phyloP scores from a whole-genome alignment of 768 basidiomycete species.

The Pholiota microspora region DNA sequence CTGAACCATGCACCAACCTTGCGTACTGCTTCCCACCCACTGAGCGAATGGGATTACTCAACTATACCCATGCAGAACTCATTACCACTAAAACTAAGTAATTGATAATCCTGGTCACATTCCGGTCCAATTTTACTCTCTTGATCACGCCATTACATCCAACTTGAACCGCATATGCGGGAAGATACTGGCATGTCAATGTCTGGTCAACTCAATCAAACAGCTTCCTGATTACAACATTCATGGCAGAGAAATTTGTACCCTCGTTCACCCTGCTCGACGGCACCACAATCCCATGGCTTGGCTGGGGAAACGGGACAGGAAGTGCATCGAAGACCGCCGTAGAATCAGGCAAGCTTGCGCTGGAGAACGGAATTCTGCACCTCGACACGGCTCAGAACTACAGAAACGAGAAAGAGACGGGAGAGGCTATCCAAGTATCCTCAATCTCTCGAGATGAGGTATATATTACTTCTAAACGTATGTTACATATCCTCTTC shows the following conservation, averaged over 20 bases:
- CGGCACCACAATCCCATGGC: conserved; percentile 41
- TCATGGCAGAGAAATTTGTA: neutral
- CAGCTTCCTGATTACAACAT: neutral
- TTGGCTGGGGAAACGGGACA: conserved; percentile 49
- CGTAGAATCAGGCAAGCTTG: conserved; percentile 25
- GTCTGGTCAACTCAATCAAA: too few relatives aligned
- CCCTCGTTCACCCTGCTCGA: conserved; percentile 26
- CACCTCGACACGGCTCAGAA: conserved; percentile 54
- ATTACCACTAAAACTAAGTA: too few relatives aligned
- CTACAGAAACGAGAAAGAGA: conserved; percentile 43
- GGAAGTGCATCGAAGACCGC: conserved; percentile 31
- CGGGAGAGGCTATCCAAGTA: conserved; percentile 35
- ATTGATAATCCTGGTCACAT: too few relatives aligned
- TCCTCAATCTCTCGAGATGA: conserved; percentile 33
- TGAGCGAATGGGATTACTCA: too few relatives aligned
- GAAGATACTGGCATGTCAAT: too few relatives aligned
- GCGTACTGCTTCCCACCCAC: too few relatives aligned
- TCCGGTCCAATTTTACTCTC: too few relatives aligned
- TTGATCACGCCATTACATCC: too few relatives aligned
- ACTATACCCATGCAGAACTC: too few relatives aligned
- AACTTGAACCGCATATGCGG: too few relatives aligned
- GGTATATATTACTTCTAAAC: conserved; percentile 50
- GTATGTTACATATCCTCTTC: conserved; percentile 21
- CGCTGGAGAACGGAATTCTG: conserved; percentile 40
- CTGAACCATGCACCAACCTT: too few relatives aligned